Base-by-base conservation (phyloP, 306 rosid species). In the Vicia faba region DNA sequence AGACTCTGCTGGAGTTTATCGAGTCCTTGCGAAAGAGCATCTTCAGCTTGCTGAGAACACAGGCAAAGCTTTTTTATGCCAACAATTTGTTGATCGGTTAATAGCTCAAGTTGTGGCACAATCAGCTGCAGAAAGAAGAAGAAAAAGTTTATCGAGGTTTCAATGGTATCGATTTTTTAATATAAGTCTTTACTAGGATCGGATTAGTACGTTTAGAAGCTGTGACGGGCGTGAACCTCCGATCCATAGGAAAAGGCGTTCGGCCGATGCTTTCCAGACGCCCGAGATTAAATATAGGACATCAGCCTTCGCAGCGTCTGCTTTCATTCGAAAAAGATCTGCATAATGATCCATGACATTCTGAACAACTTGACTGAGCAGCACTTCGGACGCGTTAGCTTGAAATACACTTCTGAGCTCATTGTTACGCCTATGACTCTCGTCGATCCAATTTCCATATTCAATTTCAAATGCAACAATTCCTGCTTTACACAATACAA, bases 191-290 rank as follows among this genome's bases (percentile, higher is more conserved):
- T 31, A 36, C 68, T 13, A 80, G 61, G 61, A 69, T 74, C 57
- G 33, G 65, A 54, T 46, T 68, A 45, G 19, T 88, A 95, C 99
- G 1, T 78, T 81, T 63, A 95, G 86, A 83, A 95, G 88, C 75
- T 95, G 92, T 0, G 99, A 95, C 0, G 99, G 99, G 68, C 99
- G 99, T n/a, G 89, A 85, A 41, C 99, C 99, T 48, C 99, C 99
- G 4, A 95, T 95, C 99, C 99, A 95, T 33, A 81, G 88, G 78
- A 88, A 90, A 54, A 88, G 79, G 9, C 99, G 96, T 36, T 95
- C 99, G 5, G 80, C 89, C 0, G 95, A 75, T 15, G 97, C 68
- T 73, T 87, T 84, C 99, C 99, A 95, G 13, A 78, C 80, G 13
- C 99, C 97, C 10, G 97, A 88, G 76, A 90, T 72, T 26, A 95